Percentiles rank a stretch among this genome's conserved stretches.
These are phyloP conservation scores for Corymbia calophylla DNA, from an alignment of 441 rosid species.

Conservation along the genomic window DNA sequence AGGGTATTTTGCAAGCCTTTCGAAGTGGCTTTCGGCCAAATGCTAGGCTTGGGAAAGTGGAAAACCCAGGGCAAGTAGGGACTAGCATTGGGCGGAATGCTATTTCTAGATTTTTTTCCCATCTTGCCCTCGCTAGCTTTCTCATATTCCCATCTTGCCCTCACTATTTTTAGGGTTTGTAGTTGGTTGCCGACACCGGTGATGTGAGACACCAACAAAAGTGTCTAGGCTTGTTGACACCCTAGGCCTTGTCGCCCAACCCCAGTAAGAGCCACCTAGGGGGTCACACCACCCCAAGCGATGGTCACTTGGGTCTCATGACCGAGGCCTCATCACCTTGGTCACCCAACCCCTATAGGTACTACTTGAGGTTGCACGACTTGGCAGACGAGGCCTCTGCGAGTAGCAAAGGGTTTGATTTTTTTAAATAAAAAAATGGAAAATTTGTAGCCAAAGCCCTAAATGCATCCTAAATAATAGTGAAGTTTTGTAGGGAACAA, in stretches of 20 bases:
- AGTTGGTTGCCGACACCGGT: fast-evolving
- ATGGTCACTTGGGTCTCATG: too few species aligned
- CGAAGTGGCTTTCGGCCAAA: background rate
- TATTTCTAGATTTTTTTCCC: background rate
- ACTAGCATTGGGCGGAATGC: background rate
- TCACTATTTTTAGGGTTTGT: background rate
- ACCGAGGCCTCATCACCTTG: background rate
- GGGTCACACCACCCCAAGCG: background rate
- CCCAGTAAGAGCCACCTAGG: background rate
- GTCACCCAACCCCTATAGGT: too few species aligned
- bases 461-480: background rate
- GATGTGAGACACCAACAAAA: fast-evolving
- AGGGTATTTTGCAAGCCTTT: background rate
- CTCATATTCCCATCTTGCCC: background rate
- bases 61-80: background rate
- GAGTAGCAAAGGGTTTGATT: background rate
- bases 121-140: too few species aligned
- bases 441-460: background rate
- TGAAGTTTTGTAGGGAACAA: background rate
- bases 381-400: too few species aligned
- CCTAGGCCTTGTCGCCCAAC: background rate
- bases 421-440: too few species aligned
- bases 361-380: too few species aligned
- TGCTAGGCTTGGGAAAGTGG: background rate
- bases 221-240: background rate